Evolutionary conservation across 495 filamentous ascomycete species (phyloP).

Genomic region (Penicillium atrosanguineum): DNA sequence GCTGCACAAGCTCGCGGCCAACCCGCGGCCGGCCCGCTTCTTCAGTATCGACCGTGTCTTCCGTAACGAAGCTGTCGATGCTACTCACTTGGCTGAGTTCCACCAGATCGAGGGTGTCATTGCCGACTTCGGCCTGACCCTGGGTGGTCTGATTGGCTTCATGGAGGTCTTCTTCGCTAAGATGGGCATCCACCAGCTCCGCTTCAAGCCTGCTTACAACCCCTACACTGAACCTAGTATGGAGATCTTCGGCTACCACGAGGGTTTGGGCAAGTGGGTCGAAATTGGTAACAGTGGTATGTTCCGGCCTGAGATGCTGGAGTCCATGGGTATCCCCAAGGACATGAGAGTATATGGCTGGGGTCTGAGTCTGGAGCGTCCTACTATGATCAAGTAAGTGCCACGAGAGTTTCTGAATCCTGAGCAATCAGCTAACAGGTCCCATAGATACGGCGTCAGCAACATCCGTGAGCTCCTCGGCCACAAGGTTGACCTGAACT

Average conservation of each 20-base stretch:
- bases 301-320: conserved; percentile 96
- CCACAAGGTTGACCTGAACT: conserved; percentile 79
- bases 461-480: conserved; percentile 86
- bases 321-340: conserved; percentile 84
- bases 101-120: conserved; percentile 98
- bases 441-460: conserved; percentile 62
- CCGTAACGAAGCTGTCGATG: conserved; percentile 92
- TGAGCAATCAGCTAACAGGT: conserved; percentile 6
- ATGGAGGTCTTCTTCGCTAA: conserved; percentile 95
- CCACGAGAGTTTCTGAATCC: neutral
- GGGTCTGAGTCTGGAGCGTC: conserved; percentile 86
- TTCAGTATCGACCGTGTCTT: conserved; percentile 99
- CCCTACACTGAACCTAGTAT: conserved; percentile 97
- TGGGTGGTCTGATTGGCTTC: conserved; percentile 93
- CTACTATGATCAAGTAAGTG: conserved; percentile 92
- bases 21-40: conserved; percentile 80
- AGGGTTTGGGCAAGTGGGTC: conserved; percentile 84
- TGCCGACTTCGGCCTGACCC: conserved; percentile 86
- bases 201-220: conserved; percentile 98
- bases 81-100: conserved; percentile 96
- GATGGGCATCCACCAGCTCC: conserved; percentile 85
- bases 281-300: conserved; percentile 98
- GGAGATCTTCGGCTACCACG: conserved; percentile 94
- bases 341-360: conserved; percentile 88
- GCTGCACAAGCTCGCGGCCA: conserved; percentile 81